phyloP scores from a whole-genome alignment of 768 basidiomycete genomes.

The Lyophyllum decastes region DNA sequence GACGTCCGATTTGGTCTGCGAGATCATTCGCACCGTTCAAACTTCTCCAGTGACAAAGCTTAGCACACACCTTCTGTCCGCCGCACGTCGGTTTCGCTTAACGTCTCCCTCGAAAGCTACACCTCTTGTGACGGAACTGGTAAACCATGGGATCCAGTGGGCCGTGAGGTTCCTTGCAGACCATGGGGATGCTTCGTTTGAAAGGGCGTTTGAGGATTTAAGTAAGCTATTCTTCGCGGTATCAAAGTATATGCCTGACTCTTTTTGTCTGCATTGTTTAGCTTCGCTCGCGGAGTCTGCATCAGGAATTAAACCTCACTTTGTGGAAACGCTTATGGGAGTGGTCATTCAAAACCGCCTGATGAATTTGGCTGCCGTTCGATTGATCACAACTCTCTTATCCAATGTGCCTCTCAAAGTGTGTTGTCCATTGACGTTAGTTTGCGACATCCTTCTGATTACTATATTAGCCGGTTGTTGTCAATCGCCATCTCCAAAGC shows the following conservation, averaged over 20 bases:
- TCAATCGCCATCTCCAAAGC: constrained; percentile 76
- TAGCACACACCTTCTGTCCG: constrained; percentile 28
- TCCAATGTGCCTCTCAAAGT: constrained; percentile 63
- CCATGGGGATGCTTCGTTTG: constrained; percentile 18
- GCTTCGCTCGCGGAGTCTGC: constrained; percentile 30
- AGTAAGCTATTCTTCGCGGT: constrained; percentile 31
- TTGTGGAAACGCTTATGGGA: constrained; percentile 73
- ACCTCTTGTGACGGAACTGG: constrained; percentile 27
- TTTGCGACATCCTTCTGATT: constrained; percentile 1
- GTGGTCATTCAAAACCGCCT: constrained; percentile 66
- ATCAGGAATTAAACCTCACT: constrained; percentile 47
- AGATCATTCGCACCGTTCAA: constrained; percentile 28
- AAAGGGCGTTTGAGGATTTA: constrained; percentile 32
- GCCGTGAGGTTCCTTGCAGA: constrained; percentile 48
- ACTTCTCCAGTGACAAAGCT: constrained; percentile 24
- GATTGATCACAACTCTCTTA: constrained; percentile 44
- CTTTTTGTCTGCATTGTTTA: constrained; percentile 16
- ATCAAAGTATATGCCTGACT: background rate
- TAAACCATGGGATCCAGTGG: constrained; percentile 55
- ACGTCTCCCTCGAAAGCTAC: constrained; percentile 22
- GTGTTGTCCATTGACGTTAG: background rate
- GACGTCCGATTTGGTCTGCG: constrained; percentile 18
- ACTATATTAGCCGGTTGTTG: constrained; percentile 54
- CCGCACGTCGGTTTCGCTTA: constrained; percentile 30
- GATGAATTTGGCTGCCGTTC: constrained; percentile 36